Base-by-base conservation (phyloP, 1,139 yeast genomes). In the Candida sojae region DNA sequence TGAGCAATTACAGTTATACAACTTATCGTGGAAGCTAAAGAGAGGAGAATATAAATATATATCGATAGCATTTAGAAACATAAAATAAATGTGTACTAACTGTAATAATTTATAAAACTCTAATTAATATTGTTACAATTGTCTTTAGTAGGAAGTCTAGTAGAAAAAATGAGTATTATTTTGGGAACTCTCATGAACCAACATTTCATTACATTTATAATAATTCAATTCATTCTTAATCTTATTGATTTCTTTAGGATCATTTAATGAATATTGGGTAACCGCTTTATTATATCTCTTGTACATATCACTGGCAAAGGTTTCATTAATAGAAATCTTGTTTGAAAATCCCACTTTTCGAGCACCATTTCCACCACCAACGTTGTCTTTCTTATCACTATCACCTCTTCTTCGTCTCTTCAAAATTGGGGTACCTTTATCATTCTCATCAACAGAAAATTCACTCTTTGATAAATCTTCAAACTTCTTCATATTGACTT, bases 1-100 rank as follows among this genome's bases (percentile, higher is more conserved):
- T 91, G 48, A 84, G 96, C 40, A 88, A 88, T 62, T 88, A 84
- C 66, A 86, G 96, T 42, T 91, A 90, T 68, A 82, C 96, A 12
- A 91, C 97, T 0, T 91, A 91, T 68, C 79, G 97, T 53, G 97
- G 97, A 4, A 82, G 88, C 57, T 85, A 52, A 48, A 28, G 35
- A 26, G 36, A 6, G 21, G 21, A 17, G 21, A 17, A 17, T 17
- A 17, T 2, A 26, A 33, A 5, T 17, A 21, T 13, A 9, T 25
- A 23, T 25, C 23, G 6, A 5, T 36, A 11, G 28, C 8, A 21
- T 28, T 37, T 12, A 23, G 7, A 28, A 38, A 32, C 6, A 13
- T 11, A 46, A n/a, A 32, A 35, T 8, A 12, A 39, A 28, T 7
- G 28, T 41, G 10, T 35, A 47, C 44, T 10, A n/a, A n/a, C n/a